phyloP scores from a whole-genome alignment of 768 basidiomycete species.

The Termitomyces bulborhizus region DNA sequence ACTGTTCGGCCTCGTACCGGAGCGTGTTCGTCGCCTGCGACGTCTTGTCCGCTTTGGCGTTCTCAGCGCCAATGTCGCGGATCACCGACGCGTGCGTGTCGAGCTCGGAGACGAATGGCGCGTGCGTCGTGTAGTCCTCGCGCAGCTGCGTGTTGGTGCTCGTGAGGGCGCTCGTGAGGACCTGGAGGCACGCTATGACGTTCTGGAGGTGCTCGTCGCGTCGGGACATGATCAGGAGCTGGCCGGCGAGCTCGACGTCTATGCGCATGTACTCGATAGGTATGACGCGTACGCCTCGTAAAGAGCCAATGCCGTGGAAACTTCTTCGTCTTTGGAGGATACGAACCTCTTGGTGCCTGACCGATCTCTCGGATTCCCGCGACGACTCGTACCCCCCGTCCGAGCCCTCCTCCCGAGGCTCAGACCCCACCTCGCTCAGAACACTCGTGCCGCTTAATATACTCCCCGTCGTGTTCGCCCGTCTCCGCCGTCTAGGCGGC shows the following conservation, averaged over 20 bases:
- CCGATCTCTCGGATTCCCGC: constrained; percentile 12
- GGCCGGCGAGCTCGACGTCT: constrained; percentile 75
- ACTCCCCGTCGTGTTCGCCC: constrained; percentile 4
- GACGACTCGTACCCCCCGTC: constrained; percentile 8
- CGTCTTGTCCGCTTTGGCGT: constrained; percentile 43
- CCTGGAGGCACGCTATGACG: constrained; percentile 53
- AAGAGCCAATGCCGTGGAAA: constrained; percentile 55
- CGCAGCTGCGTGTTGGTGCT: constrained; percentile 51
- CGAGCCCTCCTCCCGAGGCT: constrained; percentile 2
- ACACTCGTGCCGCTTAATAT: constrained; percentile 3
- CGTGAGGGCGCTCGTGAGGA: constrained; percentile 48
- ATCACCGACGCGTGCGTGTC: constrained; percentile 42
- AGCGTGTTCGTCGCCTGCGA: constrained; percentile 61
- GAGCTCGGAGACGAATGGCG: constrained; percentile 38
- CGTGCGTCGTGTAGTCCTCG: constrained; percentile 51
- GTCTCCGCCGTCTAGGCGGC: background rate
- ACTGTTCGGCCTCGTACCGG: constrained; percentile 67
- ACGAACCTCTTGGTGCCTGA: background rate
- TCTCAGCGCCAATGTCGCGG: constrained; percentile 44
- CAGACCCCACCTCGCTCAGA: constrained; percentile 10
- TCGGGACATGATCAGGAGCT: constrained; percentile 62
- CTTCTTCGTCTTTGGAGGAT: constrained; percentile 45
- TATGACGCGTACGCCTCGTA: constrained; percentile 41
- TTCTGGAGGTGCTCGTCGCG: constrained; percentile 64
- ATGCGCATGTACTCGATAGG: constrained; percentile 63